These are phyloP conservation scores for Triticum aestivum DNA, from an alignment of 176 grass and related monocot genomes.

Conservation along the genomic window DNA sequence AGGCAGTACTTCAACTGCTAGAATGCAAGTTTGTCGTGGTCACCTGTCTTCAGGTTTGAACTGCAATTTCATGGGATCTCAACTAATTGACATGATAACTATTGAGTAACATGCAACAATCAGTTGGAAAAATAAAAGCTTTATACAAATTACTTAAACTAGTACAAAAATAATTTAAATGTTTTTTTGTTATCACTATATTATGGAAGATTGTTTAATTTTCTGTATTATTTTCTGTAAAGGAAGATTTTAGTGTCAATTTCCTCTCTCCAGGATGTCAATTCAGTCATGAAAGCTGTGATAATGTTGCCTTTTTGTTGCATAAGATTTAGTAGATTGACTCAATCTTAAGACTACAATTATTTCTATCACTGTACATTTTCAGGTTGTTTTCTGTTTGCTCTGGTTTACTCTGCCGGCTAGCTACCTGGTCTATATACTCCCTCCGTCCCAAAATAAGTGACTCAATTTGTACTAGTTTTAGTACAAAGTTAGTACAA, in stretches of 20 bases:
- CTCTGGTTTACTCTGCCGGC: background rate
- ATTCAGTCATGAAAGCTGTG: slow-evolving; percentile 32
- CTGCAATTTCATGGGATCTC: background rate
- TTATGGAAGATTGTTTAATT: background rate
- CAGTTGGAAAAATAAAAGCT: background rate
- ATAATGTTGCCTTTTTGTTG: slow-evolving; percentile 22
- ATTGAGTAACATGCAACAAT: background rate
- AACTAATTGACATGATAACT: background rate
- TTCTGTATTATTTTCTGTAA: background rate
- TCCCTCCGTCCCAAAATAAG: no score
- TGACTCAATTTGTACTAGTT: no score
- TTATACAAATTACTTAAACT: background rate
- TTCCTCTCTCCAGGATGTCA: slow-evolving; percentile 48
- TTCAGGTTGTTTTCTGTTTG: background rate
- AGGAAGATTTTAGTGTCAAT: background rate
- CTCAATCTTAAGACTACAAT: background rate
- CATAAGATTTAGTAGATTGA: slow-evolving; percentile 18
- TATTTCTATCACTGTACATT: slow-evolving; percentile 1
- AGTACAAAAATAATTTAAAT: background rate
- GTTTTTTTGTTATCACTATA: background rate
- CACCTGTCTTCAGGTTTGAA: background rate
- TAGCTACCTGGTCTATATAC: background rate
- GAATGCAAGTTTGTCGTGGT: no score
- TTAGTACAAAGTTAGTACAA: no score
- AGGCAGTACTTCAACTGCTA: no score